A percentile compares a stretch with the other conserved stretches of the same genome.
These are phyloP conservation scores for Vanilla planifolia DNA, from an alignment of 106 monocot species.

Conservation along the genomic window DNA sequence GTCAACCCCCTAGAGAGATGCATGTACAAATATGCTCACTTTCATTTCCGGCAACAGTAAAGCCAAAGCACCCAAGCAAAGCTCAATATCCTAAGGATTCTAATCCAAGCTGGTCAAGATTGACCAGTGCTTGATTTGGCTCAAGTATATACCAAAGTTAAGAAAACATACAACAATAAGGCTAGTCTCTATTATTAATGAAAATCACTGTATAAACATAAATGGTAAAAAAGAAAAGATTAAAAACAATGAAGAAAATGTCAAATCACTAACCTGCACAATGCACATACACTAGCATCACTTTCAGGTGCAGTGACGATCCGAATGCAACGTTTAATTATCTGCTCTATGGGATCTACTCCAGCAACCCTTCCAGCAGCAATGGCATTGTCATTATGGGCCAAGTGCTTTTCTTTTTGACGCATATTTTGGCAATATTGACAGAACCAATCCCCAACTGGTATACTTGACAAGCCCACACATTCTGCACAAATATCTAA, in stretches of 20 bases:
- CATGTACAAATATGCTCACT: too few species aligned
- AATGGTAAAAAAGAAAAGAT: not conserved
- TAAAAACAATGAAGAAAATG: not conserved
- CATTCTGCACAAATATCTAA: conserved; percentile 32
- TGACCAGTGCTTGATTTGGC: too few species aligned
- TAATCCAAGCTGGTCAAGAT: too few species aligned
- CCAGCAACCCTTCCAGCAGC: conserved; percentile 78
- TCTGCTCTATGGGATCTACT: conserved; percentile 72
- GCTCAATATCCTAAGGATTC: too few species aligned
- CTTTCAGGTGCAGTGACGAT: conserved; percentile 39
- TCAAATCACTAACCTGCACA: conserved; percentile 45
- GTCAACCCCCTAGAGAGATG: too few species aligned
- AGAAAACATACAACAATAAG: too few species aligned
- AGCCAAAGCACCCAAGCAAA: not conserved
- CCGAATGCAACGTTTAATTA: conserved; percentile 57
- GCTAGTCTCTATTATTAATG: too few species aligned
- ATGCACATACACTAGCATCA: conserved; percentile 54
- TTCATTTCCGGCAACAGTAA: too few species aligned
- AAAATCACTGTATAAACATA: too few species aligned
- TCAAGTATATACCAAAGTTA: too few species aligned
- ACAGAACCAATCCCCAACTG: conserved; percentile 46
- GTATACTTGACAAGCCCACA: conserved; percentile 37
- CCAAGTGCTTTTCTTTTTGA: conserved; percentile 25
- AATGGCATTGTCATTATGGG: conserved; percentile 57
- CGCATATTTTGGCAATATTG: conserved; percentile 44